Base-by-base conservation (phyloP, 2,329 filamentous ascomycete genomes). In the Epichloe hybrida region DNA sequence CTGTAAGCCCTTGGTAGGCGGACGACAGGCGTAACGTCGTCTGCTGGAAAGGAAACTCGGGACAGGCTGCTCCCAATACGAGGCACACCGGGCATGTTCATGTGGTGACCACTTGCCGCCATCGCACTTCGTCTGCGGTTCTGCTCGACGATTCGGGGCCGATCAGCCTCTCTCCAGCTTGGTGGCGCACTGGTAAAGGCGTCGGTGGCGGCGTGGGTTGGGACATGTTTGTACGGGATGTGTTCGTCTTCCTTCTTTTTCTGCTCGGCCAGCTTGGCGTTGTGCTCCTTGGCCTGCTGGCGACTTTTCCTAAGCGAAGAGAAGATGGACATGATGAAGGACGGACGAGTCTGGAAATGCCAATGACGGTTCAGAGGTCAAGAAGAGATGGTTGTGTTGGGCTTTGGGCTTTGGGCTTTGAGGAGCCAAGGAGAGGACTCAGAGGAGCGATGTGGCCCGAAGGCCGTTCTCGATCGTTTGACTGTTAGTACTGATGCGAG, bases 121-220 rank as follows among this genome's bases (percentile, higher is more conserved):
- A 74, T 72, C 46, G 72, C 70, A 57, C 68, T 76, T 55, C 75
- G 68, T 52, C 70, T 68, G 50, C 67, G 68, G 62, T 77, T 76
- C 57, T 74, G 66, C 57, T 76, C 74, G 52, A 72, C 62, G 48
- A 79, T 76, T 53, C 64, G 71, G 23, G 64, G 59, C 42, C 70
- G 65, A 56, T 79, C 75, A 12, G 69, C 66, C 7, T 62, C 58
- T 47, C 71, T 72, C 70, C 72, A 79, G 55, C 68, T 72, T 1
- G 72, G 67, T 9, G 77, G 78, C 3, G 75, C 75, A 34, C 72
- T 74, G 21, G 71, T 68, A 42, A 81, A 64, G 42, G 79, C 77
- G 62, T 83, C 79, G 12, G 70, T 61, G 44, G 76, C 77, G 31
- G 80, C 80, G 59, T 84, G 80, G 13, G 70, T 81, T n/a, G 79